Percentiles rank a stretch among this genome's conserved stretches.
Conservation (phyloP, 371 early-diverging fungal species). For the Mortierella sp. region DNA sequence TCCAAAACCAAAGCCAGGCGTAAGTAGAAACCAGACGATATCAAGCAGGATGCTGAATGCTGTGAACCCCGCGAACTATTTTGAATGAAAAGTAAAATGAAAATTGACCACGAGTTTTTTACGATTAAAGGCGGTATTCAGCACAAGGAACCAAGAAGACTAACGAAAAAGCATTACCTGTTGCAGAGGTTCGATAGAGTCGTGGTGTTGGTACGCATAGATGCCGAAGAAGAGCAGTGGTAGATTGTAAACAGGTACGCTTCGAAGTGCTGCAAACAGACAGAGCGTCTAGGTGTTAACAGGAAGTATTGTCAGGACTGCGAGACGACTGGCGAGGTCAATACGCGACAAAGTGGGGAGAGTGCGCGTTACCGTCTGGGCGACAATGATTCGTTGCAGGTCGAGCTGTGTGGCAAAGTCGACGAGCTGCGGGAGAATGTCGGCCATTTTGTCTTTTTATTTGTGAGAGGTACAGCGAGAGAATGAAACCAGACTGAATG, state of each 20-base stretch:
- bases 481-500: not conserved
- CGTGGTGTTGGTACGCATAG: slow-evolving; percentile 50
- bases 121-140: not conserved
- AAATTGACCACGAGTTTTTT: too few species aligned
- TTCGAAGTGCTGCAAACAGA: slow-evolving; percentile 43
- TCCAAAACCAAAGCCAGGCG: slow-evolving; percentile 39
- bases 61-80: slow-evolving; percentile 50
- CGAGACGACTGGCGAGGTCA: not conserved
- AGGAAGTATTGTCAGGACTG: not conserved
- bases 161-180: slow-evolving; percentile 10
- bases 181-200: slow-evolving; percentile 47
- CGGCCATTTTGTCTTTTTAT: slow-evolving; percentile 21
- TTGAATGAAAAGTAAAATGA: not conserved
- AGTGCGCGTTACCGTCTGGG: slow-evolving; percentile 26
- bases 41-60: slow-evolving; percentile 47
- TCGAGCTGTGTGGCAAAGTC: slow-evolving; percentile 53
- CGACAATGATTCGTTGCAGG: slow-evolving; percentile 45
- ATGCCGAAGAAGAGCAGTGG: slow-evolving; percentile 49
- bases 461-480: not conserved
- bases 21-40: slow-evolving; percentile 39
- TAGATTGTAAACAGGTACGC: slow-evolving; percentile 51
- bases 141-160: not conserved
- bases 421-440: slow-evolving; percentile 48
- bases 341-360: not conserved
- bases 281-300: slow-evolving; percentile 25